A percentile compares a stretch with the other conserved stretches of the same genome.
phyloP scores from a whole-genome alignment of 768 basidiomycete species.

The Panellus pusillus region DNA sequence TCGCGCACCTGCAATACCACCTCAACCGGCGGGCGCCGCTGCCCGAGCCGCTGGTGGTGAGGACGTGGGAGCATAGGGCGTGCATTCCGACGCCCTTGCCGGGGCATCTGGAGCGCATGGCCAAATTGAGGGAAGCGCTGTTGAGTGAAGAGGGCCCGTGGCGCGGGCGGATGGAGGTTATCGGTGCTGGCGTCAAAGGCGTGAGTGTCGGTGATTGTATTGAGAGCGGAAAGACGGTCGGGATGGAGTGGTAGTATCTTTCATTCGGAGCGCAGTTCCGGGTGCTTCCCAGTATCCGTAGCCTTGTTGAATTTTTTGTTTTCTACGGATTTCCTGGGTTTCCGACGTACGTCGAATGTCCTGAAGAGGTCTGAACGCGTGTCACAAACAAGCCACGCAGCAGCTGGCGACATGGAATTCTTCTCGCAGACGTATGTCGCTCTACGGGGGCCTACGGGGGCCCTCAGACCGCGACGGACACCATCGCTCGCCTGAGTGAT shows the following conservation, averaged over 20 bases:
- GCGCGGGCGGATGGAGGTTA: conserved; percentile 56
- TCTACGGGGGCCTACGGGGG: conserved; percentile 78
- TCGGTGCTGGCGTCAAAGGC: conserved; percentile 86
- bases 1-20: conserved; percentile 43
- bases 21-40: conserved; percentile 38
- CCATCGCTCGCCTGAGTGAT: conserved; percentile 86
- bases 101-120: conserved; percentile 73
- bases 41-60: conserved; percentile 57
- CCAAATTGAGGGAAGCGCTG: conserved; percentile 51
- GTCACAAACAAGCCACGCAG: not conserved
- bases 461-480: conserved; percentile 81
- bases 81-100: conserved; percentile 81
- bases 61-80: conserved; percentile 50
- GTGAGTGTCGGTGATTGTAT: conserved; percentile 89
- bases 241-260: conserved; percentile 35
- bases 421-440: conserved; percentile 84
- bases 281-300: no score
- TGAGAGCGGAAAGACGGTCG: conserved; percentile 64
- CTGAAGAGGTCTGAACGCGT: no score
- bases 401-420: conserved; percentile 63
- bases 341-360: no score
- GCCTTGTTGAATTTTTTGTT: no score
- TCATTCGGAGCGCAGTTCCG: no score
- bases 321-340: no score
- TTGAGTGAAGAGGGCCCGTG: conserved; percentile 30